Conservation (phyloP, 176 grass and related monocot species). For the Luzula sylvatica region DNA sequence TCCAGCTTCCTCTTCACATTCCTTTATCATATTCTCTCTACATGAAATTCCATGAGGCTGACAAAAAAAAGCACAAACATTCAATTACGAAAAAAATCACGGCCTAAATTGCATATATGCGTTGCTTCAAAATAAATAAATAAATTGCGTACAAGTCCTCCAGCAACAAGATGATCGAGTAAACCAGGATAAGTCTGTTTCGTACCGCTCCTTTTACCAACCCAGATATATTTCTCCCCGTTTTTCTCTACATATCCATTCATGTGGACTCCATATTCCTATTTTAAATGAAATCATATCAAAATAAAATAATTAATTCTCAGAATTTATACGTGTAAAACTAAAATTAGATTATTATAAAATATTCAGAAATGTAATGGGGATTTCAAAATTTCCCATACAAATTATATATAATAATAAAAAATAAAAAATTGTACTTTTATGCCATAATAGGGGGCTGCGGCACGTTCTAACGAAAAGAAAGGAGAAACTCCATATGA, state of each 20-base stretch:
- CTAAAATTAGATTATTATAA: background rate
- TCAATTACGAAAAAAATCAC: background rate
- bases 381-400: background rate
- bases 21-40: conserved; percentile 77
- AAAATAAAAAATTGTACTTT: conserved; percentile 35
- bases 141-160: conserved; percentile 46
- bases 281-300: conserved; percentile 2
- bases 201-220: conserved; percentile 68
- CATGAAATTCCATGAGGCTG: conserved; percentile 86
- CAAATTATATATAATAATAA: background rate
- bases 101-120: background rate
- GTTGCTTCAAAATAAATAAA: background rate
- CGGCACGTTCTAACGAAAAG: conserved; percentile 83
- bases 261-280: conserved; percentile 94
- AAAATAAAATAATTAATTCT: background rate
- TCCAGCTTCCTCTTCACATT: conserved; percentile 97
- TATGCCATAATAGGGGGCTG: conserved; percentile 95
- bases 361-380: background rate
- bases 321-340: conserved; percentile 8
- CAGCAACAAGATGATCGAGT: conserved; percentile 95
- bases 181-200: conserved; percentile 86
- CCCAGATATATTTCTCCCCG: conserved; percentile 61
- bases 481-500: conserved; percentile 61
- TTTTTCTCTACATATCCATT: conserved; percentile 68
- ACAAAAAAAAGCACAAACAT: background rate